Evolutionary conservation across 1,139 yeast genomes (phyloP), one percentile per base, ranked within the genome.

Genomic region (Magnusiomyces sp.): DNA sequence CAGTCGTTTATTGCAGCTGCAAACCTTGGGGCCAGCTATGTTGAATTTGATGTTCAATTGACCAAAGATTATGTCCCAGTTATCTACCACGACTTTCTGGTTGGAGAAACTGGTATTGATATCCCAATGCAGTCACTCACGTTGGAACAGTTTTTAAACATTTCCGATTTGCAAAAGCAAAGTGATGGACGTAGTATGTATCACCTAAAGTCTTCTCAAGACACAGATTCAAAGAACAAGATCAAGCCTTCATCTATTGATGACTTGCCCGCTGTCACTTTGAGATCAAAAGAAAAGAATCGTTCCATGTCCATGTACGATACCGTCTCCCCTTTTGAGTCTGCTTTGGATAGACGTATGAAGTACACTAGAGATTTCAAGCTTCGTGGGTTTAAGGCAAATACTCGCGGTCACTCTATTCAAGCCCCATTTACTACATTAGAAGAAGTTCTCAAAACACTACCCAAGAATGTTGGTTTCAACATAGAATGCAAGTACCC

Each of bases 1-100:
- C 97, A 90, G 62, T 86, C 95, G 1, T 92, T 92, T 59, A 86
- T 92, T 63, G 95, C 96, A 10, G 98, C 98, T 0, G 96, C 97
- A 0, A 89, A 95, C 3, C 71, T 92, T 58, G 98, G 98, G 38
- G 97, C 95, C 10, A 62, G 70, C 33, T 72, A 71, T 52, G 75
- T 71, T 48, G 98, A 92, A 67, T 92, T 92, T 65, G 98, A 92
- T 67, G 97, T 92, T 38, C 98, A 92, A 66, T 71, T 92, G 57
- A 92, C 98, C n/a, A 89, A 89, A 62, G 97, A 92, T 66, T 74
- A 74, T 56, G 81, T 88, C 11, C 97, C 97, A 1, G 97, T 92
- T 11, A 85, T 92, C 39, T 92, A 92, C 62, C 98, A 92, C 65
- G 98, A 92, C 66, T 92, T 92, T 63, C 68, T 89, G 32, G 97